These are phyloP conservation scores for Candida pseudoviswanathii DNA, from an alignment of 1,139 yeast species.

Conservation along the genomic window DNA sequence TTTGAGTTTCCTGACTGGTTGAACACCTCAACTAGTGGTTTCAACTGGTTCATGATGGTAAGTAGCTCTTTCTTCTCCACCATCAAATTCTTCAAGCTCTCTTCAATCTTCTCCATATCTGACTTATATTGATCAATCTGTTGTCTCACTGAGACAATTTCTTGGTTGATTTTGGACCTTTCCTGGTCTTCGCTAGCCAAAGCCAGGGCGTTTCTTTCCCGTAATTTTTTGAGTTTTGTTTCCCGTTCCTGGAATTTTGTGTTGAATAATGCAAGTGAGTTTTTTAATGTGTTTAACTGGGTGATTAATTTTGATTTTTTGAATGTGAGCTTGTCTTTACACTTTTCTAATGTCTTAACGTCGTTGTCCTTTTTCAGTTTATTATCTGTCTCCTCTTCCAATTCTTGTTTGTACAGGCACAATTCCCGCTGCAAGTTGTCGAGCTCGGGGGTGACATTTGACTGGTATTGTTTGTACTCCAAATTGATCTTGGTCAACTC, in stretches of 20 bases:
- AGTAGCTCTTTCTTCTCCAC: slow-evolving; percentile 30
- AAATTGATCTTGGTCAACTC: slow-evolving; percentile 28
- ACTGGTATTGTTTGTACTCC: slow-evolving; percentile 29
- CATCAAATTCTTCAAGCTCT: slow-evolving; percentile 22
- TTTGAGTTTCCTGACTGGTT: slow-evolving; percentile 19
- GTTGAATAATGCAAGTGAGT: slow-evolving; percentile 19
- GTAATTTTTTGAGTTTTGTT: slow-evolving; percentile 25
- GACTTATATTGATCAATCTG: slow-evolving; percentile 14
- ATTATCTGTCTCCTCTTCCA: slow-evolving; percentile 34
- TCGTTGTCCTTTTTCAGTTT: slow-evolving; percentile 33
- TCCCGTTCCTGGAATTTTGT: slow-evolving; percentile 27
- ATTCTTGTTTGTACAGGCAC: slow-evolving; percentile 26
- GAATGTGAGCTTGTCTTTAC: slow-evolving; percentile 27
- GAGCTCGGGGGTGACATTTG: slow-evolving; percentile 25
- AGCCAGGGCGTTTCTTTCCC: slow-evolving; percentile 26
- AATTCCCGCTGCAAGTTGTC: slow-evolving; percentile 23
- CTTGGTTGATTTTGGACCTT: slow-evolving; percentile 19
- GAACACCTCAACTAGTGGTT: slow-evolving; percentile 32
- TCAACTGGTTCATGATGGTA: slow-evolving; percentile 21
- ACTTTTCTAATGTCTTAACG: slow-evolving; percentile 36
- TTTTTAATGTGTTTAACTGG: slow-evolving; percentile 27
- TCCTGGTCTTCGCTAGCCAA: slow-evolving; percentile 26
- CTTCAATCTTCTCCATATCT: slow-evolving; percentile 30
- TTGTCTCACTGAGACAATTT: slow-evolving; percentile 16
- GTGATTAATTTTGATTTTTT: slow-evolving; percentile 35